Base-by-base conservation (phyloP, 495 filamentous ascomycete genomes). In the Stereocaulon alpinum region DNA sequence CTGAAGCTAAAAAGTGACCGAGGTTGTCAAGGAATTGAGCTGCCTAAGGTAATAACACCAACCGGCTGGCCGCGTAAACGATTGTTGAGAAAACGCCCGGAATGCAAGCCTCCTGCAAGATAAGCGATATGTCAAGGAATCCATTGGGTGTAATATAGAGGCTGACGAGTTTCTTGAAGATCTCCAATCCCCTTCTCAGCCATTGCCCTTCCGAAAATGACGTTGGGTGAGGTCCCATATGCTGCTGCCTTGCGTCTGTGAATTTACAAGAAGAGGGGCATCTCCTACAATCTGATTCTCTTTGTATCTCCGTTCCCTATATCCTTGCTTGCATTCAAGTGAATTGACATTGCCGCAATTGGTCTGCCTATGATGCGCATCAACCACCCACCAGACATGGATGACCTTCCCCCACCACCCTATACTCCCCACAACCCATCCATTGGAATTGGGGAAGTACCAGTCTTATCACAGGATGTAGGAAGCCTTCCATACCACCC, bases 371-470 rank as follows among this genome's bases (percentile, higher is more conserved):
- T 10, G 10, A 55, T 55, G 55, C 55, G 55, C 24, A 41, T 47
- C 55, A 57, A 57, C 24, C 37, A 42, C 34, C 37, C 22, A 10
- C 6, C 49, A n/a, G 47, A 63, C 20, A 59, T 54, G 41, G 61
- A 60, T 15, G 32, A 27, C 29, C 40, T 55, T 14, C 61, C 61
- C 37, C 61, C 61, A 41, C 61, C 61, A n/a, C 61, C 61, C n/a
- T 63, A 63, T 30, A 55, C 61, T 15, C 40, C 59, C 32, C 32
- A 55, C 17, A 48, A 60, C 22, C 40, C 52, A 18, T 47, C 56
- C 6, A 6, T 37, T 22, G 6, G 37, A 49, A 27, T 17, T 14
- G 42, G 42, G 1, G 59, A 20, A 41, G 53, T 45, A 37, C 52
- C 42, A 17, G 40, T 12, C 37, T 37, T 37, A 12, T 14, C 42